phyloP scores from a whole-genome alignment of 2,329 filamentous ascomycete genomes.

The Sarocladium oryzae region DNA sequence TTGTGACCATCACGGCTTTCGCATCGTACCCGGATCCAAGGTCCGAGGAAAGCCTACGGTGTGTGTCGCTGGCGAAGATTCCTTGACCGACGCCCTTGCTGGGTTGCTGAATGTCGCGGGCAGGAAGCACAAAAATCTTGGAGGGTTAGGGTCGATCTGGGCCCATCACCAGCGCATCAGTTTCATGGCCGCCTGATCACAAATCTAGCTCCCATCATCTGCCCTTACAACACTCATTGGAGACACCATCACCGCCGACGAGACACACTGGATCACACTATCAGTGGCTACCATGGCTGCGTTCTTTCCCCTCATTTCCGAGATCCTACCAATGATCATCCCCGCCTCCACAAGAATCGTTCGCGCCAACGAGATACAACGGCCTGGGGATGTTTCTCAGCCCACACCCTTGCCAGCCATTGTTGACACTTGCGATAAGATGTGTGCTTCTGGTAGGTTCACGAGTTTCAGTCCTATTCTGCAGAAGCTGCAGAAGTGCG shows the following conservation, averaged over 20 bases:
- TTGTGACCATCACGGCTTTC: background rate
- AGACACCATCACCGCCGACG: background rate
- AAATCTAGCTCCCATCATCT: no score
- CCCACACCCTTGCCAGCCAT: constrained; percentile 42
- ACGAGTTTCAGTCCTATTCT: background rate
- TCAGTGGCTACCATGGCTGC: constrained; percentile 35
- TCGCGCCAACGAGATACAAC: constrained; percentile 38
- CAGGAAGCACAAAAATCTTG: no score
- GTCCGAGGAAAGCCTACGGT: no score
- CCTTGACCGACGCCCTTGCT: no score
- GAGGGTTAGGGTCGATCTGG: no score
- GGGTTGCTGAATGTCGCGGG: no score
- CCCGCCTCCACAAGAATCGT: constrained; percentile 52
- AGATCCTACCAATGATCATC: constrained; percentile 54
- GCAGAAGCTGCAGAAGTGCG: background rate
- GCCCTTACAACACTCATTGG: no score
- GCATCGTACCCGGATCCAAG: no score
- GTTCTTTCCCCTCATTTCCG: constrained; percentile 48
- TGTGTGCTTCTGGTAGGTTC: constrained; percentile 58
- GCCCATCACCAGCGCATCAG: no score
- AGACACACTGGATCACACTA: background rate
- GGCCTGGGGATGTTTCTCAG: constrained; percentile 13
- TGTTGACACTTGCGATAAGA: constrained; percentile 54
- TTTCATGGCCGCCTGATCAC: no score
- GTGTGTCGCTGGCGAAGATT: no score